Percentiles rank a stretch among this genome's conserved stretches.
phyloP scores from a whole-genome alignment of 2,329 filamentous ascomycete species.

The Paecilomyces sp. region DNA sequence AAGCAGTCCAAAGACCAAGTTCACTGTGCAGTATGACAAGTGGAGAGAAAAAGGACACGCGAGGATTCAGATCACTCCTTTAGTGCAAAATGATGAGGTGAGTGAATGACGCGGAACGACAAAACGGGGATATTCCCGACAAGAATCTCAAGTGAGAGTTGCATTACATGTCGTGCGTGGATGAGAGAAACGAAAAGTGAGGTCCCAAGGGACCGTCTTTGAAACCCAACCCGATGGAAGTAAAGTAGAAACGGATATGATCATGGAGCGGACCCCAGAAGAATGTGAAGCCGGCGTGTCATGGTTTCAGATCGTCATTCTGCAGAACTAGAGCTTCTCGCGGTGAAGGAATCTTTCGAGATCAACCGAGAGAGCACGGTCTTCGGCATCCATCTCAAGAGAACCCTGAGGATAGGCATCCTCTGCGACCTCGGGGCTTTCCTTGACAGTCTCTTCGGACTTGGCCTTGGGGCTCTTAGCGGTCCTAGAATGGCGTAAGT shows the following conservation, averaged over 20 bases:
- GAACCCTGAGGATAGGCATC: conserved; percentile 2
- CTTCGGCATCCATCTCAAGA: conserved; percentile 6
- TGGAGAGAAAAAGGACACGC: background rate
- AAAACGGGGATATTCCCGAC: too few relatives aligned
- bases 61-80: background rate
- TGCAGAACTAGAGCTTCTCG: background rate
- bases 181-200: background rate
- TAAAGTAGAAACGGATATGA: background rate
- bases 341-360: conserved; percentile 5
- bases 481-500: background rate
- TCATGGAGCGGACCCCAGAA: too few relatives aligned
- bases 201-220: background rate
- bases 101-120: background rate
- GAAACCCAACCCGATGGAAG: background rate
- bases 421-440: conserved; percentile 1
- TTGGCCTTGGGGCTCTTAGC: background rate
- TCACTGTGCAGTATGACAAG: too few relatives aligned
- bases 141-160: background rate
- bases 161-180: background rate
- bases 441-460: conserved; percentile 1
- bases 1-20: too few relatives aligned
- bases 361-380: background rate
- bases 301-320: background rate
- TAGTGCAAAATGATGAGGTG: background rate
- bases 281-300: background rate